These are phyloP conservation scores for Leptographium radiaticola DNA, from an alignment of 2,329 filamentous ascomycete species.

Conservation along the genomic window DNA sequence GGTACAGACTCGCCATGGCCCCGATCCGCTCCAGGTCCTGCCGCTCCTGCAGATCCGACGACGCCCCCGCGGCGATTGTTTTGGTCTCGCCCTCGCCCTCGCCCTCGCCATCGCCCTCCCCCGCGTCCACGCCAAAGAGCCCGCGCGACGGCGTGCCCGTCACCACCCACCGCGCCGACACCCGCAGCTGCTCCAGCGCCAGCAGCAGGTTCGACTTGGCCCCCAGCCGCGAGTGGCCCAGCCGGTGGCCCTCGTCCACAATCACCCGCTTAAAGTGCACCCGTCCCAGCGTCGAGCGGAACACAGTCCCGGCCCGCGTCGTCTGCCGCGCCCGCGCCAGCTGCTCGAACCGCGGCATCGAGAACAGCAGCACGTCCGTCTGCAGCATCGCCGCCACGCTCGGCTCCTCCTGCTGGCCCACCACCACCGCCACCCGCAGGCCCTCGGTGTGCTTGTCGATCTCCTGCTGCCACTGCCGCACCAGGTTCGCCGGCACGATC, in stretches of 20 bases:
- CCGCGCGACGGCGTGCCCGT: constrained; percentile 82
- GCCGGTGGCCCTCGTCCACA: constrained; percentile 81
- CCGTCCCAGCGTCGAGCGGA: constrained; percentile 44
- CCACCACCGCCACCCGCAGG: constrained; percentile 52
- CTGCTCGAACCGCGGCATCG: constrained; percentile 57
- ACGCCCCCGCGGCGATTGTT: constrained; percentile 16
- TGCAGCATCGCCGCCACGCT: constrained; percentile 40
- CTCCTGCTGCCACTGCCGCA: constrained; percentile 74
- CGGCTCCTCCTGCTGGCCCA: constrained; percentile 43
- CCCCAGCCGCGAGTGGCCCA: constrained; percentile 50
- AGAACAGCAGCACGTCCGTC: constrained; percentile 70
- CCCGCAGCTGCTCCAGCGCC: constrained; percentile 38
- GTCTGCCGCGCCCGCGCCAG: constrained; percentile 34
- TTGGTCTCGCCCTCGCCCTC: constrained; percentile 4
- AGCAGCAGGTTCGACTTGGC: constrained; percentile 42
- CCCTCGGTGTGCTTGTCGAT: constrained; percentile 63
- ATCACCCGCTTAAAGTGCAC: constrained; percentile 82
- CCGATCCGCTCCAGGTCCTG: constrained; percentile 56
- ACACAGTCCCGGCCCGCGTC: constrained; percentile 16
- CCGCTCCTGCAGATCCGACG: constrained; percentile 36
- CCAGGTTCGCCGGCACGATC: constrained; percentile 69
- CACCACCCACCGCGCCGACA: constrained; percentile 75
- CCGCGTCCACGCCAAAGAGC: constrained; percentile 56
- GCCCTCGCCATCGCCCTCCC: neutral
- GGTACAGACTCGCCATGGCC: constrained; percentile 53